Evolutionary conservation across 352 stramenopile genomes (phyloP), one percentile per base, ranked within the genome.

Genomic region (Pythium rhizo-oryzae): DNA sequence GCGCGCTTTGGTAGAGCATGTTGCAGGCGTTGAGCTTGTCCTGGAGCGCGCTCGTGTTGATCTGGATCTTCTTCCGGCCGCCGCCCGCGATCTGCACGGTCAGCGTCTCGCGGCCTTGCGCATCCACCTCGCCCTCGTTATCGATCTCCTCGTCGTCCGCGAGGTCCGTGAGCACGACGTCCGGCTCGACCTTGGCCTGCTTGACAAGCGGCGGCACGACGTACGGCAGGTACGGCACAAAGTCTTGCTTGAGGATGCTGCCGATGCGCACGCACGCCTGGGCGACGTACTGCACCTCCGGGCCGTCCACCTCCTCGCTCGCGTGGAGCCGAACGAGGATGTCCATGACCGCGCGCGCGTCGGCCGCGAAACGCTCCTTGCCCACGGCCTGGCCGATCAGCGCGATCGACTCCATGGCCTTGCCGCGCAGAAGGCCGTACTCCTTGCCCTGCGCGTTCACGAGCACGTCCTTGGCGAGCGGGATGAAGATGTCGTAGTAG

Each of bases 401-500:
- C 53, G 88, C 88, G 73, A 96, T 94, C 50, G 86, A 92, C 70
- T 96, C 88, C 88, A 96, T 96, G 25, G 86, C 78, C 70, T 96
- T 96, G 64, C 88, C 88, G 56, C 88, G 86, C 67, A 96, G 71
- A 56, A 96, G 74, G 51, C 84, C 70, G 73, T 91, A 96, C 67
- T 93, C 83, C 53, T 84, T 83, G n/a, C 88, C 87, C 37, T 77
- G 65, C 7, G 88, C 87, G 62, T 94, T 85, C 39, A 90, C 72
- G 43, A 96, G 71, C 61, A 96, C 79, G 63, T 96, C 84, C 76
- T 93, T 94, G 43, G 88, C 88, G 47, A 96, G 74, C 51, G 88
- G 88, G 46, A 96, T 96, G 71, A 96, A 96, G 44, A 96, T 91
- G 62, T 87, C 79, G 70, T 96, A 96, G 72, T 91, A 94, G 53